These are phyloP conservation scores for Backusella sp. DNA, from an alignment of 192 early-diverging fungal genomes.

Conservation along the genomic window DNA sequence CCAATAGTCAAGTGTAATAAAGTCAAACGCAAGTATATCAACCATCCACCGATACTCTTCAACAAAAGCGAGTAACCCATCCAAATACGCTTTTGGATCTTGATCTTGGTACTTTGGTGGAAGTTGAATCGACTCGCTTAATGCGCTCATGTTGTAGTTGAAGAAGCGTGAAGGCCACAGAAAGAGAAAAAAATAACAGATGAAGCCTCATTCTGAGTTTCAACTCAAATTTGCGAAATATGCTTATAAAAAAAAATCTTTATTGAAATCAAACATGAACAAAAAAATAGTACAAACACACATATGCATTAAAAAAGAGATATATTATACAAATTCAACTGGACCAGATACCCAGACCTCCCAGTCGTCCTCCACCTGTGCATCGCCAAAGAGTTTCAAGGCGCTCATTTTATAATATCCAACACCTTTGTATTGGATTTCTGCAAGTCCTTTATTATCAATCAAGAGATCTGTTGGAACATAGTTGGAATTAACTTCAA, in stretches of 20 bases:
- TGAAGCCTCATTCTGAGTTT: not conserved
- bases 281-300: not conserved
- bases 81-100: conserved; percentile 20
- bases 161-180: not conserved
- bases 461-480: not conserved
- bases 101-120: not conserved
- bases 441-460: not conserved
- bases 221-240: not conserved
- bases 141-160: not conserved
- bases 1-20: conserved; percentile 45
- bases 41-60: conserved; percentile 23
- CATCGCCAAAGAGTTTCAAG: conserved; percentile 32
- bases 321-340: conserved; percentile 7
- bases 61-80: conserved; percentile 9
- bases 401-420: conserved; percentile 20
- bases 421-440: not conserved
- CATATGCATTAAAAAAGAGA: not conserved
- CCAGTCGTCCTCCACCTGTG: conserved; percentile 16
- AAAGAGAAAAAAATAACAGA: not conserved
- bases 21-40: conserved; percentile 39
- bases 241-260: no score
- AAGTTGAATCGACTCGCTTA: not conserved
- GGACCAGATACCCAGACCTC: conserved; percentile 14
- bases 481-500: not conserved
- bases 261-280: not conserved